These are phyloP conservation scores for Septoria petroselini DNA, from an alignment of 2,329 filamentous ascomycete species.

Conservation along the genomic window DNA sequence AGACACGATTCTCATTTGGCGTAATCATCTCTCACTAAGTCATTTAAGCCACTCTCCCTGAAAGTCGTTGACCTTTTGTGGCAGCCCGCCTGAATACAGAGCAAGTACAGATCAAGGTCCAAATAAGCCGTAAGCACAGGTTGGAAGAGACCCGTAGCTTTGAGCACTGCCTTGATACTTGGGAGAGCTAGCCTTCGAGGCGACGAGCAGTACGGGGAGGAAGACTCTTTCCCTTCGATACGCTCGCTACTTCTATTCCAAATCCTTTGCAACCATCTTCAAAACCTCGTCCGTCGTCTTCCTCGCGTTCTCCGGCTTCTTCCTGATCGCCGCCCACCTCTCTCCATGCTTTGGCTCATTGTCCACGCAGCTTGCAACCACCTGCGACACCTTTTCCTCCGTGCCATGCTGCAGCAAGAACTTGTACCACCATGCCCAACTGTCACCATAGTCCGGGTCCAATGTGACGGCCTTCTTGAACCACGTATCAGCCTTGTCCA, in stretches of 20 bases:
- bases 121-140: too few species aligned
- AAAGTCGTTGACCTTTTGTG: too few species aligned
- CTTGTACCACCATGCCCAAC: slow-evolving; percentile 98
- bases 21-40: too few species aligned
- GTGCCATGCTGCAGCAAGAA: slow-evolving; percentile 91
- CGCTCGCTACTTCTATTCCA: slow-evolving; percentile 1
- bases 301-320: slow-evolving; percentile 77
- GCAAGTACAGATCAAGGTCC: too few species aligned
- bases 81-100: too few species aligned
- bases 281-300: slow-evolving; percentile 77
- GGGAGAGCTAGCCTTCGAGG: too few species aligned
- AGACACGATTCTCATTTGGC: too few species aligned
- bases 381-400: slow-evolving; percentile 84
- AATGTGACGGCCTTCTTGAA: slow-evolving; percentile 92
- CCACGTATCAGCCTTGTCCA: slow-evolving; percentile 95
- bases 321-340: slow-evolving; percentile 80
- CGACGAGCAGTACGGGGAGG: too few species aligned
- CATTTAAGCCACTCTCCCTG: too few species aligned
- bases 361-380: slow-evolving; percentile 73
- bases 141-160: too few species aligned
- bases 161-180: too few species aligned
- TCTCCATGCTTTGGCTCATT: slow-evolving; percentile 92
- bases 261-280: slow-evolving; percentile 64
- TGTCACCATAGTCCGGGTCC: slow-evolving; percentile 83
- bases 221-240: too few species aligned